phyloP scores from a whole-genome alignment of 1,284 basidiomycete genomes.

The Rhodotorula mucilaginosa region DNA sequence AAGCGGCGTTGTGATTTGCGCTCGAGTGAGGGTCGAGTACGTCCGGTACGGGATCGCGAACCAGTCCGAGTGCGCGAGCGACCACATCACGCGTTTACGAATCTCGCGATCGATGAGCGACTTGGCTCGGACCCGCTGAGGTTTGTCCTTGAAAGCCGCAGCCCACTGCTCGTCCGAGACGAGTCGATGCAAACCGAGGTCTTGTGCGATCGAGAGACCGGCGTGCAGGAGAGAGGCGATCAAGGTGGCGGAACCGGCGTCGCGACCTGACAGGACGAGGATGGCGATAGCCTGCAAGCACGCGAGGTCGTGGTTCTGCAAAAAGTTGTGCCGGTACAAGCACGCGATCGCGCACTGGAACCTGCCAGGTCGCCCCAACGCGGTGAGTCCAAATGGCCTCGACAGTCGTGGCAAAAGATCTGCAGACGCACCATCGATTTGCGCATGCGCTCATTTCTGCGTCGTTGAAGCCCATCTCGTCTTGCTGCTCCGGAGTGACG shows the following conservation, averaged over 20 bases:
- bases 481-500: constrained; percentile 5
- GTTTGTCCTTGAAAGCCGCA: constrained; percentile 3
- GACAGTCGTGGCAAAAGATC: neutral
- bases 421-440: constrained; percentile 5
- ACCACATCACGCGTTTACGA: constrained; percentile 33
- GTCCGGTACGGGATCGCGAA: constrained; percentile 36
- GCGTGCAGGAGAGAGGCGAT: constrained; percentile 37
- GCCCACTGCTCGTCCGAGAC: constrained; percentile 22
- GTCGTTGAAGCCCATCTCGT: constrained; percentile 19
- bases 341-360: constrained; percentile 29
- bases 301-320: constrained; percentile 30
- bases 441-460: constrained; percentile 19
- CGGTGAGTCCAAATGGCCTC: neutral
- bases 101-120: constrained; percentile 35
- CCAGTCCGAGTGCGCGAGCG: constrained; percentile 33
- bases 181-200: constrained; percentile 34
- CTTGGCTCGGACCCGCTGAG: constrained; percentile 7
- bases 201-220: constrained; percentile 38
- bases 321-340: constrained; percentile 35
- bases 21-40: constrained; percentile 17
- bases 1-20: constrained; percentile 33
- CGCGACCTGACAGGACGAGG: constrained; percentile 33
- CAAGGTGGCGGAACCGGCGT: constrained; percentile 32
- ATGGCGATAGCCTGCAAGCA: constrained; percentile 34
- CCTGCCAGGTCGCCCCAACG: constrained; percentile 4